A percentile compares a stretch with the other conserved stretches of the same genome.
Conservation (phyloP, 129 eudicot species). For the Glebionis coronaria region DNA sequence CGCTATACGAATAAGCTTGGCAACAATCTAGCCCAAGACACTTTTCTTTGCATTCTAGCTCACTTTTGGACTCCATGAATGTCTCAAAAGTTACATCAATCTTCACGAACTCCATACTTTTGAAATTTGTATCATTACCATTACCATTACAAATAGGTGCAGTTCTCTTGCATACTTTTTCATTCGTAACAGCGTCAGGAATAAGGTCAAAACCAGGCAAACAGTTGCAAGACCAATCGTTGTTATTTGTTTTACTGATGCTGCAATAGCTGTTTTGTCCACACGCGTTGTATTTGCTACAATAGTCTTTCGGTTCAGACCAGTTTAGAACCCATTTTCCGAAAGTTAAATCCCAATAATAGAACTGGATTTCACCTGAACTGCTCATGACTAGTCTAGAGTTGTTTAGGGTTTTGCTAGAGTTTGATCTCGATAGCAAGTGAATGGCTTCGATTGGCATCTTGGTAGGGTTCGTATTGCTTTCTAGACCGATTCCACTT, state of each 20-base stretch:
- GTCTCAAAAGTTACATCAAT: constrained; percentile 35
- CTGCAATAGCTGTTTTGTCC: constrained; percentile 43
- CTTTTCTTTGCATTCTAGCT: constrained; percentile 32
- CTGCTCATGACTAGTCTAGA: constrained; percentile 34
- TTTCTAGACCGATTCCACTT: constrained; percentile 33
- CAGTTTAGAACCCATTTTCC: constrained; percentile 31
- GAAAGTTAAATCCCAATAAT: constrained; percentile 8
- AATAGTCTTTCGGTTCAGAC: constrained; percentile 37
- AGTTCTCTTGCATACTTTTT: constrained; percentile 32
- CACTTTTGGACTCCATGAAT: constrained; percentile 33
- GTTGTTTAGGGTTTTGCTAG: not conserved
- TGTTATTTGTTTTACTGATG: not conserved
- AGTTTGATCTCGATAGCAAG: constrained; percentile 25
- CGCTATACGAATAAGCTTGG: constrained; percentile 38
- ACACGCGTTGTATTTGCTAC: constrained; percentile 33
- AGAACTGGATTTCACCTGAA: constrained; percentile 43
- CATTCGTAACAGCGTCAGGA: constrained; percentile 10
- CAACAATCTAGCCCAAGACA: constrained; percentile 40
- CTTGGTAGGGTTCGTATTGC: constrained; percentile 30
- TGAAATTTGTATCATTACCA: constrained; percentile 28
- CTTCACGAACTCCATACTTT: constrained; percentile 30
- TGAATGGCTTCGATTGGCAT: constrained; percentile 28
- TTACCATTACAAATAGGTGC: constrained; percentile 27
- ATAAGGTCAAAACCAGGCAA: constrained; percentile 43
- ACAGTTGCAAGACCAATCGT: constrained; percentile 30